Percentiles rank a stretch among this genome's conserved stretches.
phyloP scores from a whole-genome alignment of 1,284 basidiomycete species.

The Ganoderma meredithae region DNA sequence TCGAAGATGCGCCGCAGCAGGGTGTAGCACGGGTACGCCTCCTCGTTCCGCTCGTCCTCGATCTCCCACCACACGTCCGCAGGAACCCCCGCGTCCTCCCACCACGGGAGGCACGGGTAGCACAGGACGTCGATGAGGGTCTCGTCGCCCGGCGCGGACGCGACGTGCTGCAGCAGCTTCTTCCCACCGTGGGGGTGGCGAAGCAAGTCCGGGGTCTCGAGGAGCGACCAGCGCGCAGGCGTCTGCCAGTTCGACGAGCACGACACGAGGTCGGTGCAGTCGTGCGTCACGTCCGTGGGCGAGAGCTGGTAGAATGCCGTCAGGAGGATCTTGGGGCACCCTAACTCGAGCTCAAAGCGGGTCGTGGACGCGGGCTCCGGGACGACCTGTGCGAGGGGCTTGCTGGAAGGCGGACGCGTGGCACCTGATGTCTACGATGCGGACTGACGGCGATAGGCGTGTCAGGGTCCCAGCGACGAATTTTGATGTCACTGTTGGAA shows the following conservation, averaged over 20 bases:
- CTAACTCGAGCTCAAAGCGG: constrained; percentile 66
- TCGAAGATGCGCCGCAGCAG: background rate
- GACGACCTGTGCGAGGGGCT: constrained; percentile 15
- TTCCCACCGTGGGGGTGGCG: background rate
- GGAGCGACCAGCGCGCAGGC: no score
- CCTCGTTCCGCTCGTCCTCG: background rate
- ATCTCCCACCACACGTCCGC: background rate
- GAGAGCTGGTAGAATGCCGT: constrained; percentile 66
- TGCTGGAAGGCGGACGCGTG: no score
- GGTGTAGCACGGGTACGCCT: background rate
- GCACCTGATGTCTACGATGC: constrained; percentile 55
- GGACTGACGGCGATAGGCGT: constrained; percentile 48
- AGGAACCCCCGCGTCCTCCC: background rate
- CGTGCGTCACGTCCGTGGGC: constrained; percentile 3
- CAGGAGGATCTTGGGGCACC: constrained; percentile 57
- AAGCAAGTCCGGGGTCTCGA: background rate
- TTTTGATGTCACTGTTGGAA: background rate
- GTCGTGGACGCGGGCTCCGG: constrained; percentile 49
- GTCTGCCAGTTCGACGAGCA: no score
- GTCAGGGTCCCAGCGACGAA: constrained; percentile 24
- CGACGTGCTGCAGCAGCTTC: background rate
- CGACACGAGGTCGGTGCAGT: no score
- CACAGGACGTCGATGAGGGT: background rate
- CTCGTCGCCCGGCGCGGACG: background rate
- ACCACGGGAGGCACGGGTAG: background rate